Percentiles rank a stretch among this genome's conserved stretches.
Conservation (phyloP, 345 rosid genomes). For the Eucalyptus curtisii region DNA sequence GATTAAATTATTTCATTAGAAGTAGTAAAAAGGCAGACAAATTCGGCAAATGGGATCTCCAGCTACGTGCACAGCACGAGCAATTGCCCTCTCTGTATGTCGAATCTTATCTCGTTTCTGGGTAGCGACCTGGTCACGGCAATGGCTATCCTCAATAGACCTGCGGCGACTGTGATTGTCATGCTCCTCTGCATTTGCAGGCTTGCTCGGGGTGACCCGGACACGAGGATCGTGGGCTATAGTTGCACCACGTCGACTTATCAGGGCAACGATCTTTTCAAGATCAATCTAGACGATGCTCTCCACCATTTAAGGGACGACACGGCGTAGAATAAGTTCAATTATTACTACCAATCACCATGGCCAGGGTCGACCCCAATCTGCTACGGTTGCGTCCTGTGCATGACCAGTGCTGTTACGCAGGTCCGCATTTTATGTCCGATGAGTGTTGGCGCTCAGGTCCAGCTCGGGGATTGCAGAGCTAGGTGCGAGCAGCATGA, state of each 20-base stretch:
- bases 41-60: neutral
- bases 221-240: neutral
- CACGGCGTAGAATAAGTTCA: neutral
- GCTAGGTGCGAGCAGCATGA: neutral
- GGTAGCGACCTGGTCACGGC: neutral
- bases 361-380: neutral
- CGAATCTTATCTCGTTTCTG: neutral
- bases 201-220: neutral
- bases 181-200: neutral
- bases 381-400: neutral
- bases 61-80: neutral
- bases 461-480: neutral
- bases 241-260: fast-evolving
- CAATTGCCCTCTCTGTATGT: neutral
- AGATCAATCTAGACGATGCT: neutral
- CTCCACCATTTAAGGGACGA: neutral
- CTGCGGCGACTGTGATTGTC: neutral
- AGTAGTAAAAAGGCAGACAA: neutral
- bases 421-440: neutral
- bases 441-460: neutral
- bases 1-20: neutral
- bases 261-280: neutral
- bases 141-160: neutral
- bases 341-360: neutral
- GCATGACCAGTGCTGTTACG: neutral